Conservation (phyloP, 257 asterid genomes). For the Fraxinus anomala region DNA sequence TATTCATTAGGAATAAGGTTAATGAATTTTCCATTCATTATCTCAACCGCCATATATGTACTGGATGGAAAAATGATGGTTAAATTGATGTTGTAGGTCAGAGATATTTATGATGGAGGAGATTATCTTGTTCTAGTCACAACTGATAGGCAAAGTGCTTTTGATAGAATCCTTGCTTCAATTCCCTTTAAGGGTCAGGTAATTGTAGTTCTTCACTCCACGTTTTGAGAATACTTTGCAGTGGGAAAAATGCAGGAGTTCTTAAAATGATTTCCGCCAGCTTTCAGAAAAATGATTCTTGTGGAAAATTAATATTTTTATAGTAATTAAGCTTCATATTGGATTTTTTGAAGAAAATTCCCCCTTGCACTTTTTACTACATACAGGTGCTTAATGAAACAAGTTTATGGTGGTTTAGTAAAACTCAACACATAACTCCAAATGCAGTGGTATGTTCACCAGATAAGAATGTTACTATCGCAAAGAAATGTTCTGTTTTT, state of each 20-base stretch:
- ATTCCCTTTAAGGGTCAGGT: constrained; percentile 98
- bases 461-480: constrained; percentile 87
- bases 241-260: not conserved
- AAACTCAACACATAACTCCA: constrained; percentile 75
- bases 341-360: not conserved
- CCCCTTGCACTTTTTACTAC: constrained; percentile 8
- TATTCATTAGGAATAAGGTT: no score
- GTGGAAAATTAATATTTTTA: not conserved
- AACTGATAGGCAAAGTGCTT: constrained; percentile 94
- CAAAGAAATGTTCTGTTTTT: constrained; percentile 90
- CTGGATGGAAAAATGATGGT: not conserved
- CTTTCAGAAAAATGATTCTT: not conserved
- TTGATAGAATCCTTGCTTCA: constrained; percentile 94
- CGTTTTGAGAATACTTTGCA: not conserved
- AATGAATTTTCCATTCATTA: constrained; percentile 1
- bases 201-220: constrained; percentile 1
- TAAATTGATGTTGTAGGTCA: constrained; percentile 59
- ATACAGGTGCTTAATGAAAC: constrained; percentile 89
- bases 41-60: not conserved
- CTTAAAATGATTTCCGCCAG: no score
- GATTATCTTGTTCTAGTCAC: constrained; percentile 84
- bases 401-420: constrained; percentile 91
- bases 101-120: constrained; percentile 88
- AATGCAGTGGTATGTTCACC: constrained; percentile 84
- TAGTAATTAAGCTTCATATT: not conserved